Percentiles rank a stretch among this genome's conserved stretches.
Evolutionary conservation across 169 alveolate genomes (phyloP).

Genomic region (Neospora caninum): DNA sequence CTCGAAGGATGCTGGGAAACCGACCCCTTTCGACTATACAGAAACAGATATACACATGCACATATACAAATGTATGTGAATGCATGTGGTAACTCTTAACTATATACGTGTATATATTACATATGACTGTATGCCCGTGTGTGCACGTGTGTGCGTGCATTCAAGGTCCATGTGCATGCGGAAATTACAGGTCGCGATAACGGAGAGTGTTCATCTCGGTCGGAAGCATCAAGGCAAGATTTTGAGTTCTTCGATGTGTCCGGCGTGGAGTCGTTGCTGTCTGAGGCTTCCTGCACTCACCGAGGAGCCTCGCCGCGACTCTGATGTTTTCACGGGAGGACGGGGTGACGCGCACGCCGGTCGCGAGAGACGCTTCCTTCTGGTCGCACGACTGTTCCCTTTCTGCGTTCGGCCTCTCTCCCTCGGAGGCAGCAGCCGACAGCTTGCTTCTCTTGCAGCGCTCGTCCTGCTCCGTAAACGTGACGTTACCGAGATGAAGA

Average conservation of each 20-base stretch:
- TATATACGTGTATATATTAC: background rate
- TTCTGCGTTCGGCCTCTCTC: background rate
- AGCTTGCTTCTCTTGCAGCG: background rate
- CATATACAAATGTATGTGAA: background rate
- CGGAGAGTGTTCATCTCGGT: background rate
- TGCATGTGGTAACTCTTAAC: no score
- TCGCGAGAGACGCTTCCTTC: background rate
- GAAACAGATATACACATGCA: background rate
- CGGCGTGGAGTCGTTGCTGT: no score
- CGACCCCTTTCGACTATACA: background rate
- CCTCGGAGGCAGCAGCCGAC: background rate
- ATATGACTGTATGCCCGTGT: background rate
- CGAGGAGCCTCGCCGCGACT: background rate
- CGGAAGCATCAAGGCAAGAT: background rate
- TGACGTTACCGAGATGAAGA: constrained; percentile 30
- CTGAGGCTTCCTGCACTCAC: no score
- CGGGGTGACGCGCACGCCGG: background rate
- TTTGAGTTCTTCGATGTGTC: background rate
- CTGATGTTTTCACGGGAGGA: background rate
- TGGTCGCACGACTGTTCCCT: background rate
- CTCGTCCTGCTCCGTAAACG: background rate
- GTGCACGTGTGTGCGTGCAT: no score
- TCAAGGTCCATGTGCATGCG: no score
- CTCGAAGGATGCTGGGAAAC: no score
- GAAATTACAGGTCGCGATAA: no score